Base-by-base conservation (phyloP, 129 eudicot species). In the Tagetes patula region DNA sequence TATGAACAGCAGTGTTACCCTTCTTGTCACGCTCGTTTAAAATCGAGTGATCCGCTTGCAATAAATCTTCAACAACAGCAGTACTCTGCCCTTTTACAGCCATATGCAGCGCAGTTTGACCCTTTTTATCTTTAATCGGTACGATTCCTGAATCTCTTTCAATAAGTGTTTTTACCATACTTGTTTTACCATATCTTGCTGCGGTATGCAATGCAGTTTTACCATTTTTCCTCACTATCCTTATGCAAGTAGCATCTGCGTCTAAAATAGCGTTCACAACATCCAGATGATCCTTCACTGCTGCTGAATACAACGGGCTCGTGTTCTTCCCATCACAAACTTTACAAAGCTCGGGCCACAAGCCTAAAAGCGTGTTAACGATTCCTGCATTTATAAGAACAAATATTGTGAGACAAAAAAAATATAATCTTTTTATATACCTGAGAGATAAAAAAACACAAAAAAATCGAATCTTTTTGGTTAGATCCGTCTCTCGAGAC, bases 81-180 rank as follows among this genome's bases (percentile, higher is more conserved):
- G 92, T 80, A 70, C 85, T 82, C 80, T 90, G 96, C 46, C 96
- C 98, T 83, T 94, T 94, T 32, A 85, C 98, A 33, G 98, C 98
- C 98, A 94, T 94, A 72, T 94, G 97, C 67, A 88, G 86, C 50
- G 98, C 98, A 33, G 98, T 94, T 83, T 94, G 96, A 70, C 96
- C 96, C 75, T 94, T 94, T 81, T 88, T 94, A 77, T 94, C 98
- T 78, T 90, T 94, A 52, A 94, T 88, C 12, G 96, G 36, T 34
- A 94, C 88, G 12, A 90, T 90, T n/a, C 77, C 86, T 3, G 87
- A 72, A 81, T 94, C 98, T 73, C 83, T 75, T 39, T 82, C 89
- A 6, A 86, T 81, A 70, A 94, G 92, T 43, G 85, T 72, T 84
- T 79, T 90, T 11, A 90, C 96, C 74, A 90, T 87, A 37, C 46